These are phyloP conservation scores for Suillus weaverae DNA, from an alignment of 768 basidiomycete genomes.

Conservation along the genomic window DNA sequence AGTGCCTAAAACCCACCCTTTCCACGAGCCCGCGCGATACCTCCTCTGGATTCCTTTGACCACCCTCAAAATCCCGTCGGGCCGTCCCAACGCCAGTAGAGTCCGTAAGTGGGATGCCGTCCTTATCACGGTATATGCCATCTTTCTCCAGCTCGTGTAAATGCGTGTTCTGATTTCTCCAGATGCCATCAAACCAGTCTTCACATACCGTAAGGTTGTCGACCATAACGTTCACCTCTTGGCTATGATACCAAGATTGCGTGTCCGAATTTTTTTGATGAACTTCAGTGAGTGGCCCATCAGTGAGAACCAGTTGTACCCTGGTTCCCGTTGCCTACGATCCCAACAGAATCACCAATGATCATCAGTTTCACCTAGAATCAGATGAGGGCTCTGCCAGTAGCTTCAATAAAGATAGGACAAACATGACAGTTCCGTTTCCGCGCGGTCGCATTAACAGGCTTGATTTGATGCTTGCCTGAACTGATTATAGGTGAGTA, in stretches of 20 bases:
- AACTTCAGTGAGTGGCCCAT: neutral
- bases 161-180: slow-evolving; percentile 56
- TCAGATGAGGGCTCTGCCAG: neutral
- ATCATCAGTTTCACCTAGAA: slow-evolving; percentile 60
- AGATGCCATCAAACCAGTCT: slow-evolving; percentile 57
- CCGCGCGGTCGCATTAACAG: slow-evolving; percentile 64
- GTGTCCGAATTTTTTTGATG: slow-evolving; percentile 40
- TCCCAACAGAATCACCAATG: slow-evolving; percentile 63
- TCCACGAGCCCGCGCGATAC: slow-evolving; percentile 43
- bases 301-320: slow-evolving; percentile 29
- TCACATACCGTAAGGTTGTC: slow-evolving; percentile 51
- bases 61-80: slow-evolving; percentile 33
- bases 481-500: neutral
- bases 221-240: slow-evolving; percentile 68
- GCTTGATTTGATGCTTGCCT: slow-evolving; percentile 63
- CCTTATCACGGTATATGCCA: slow-evolving; percentile 56
- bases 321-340: slow-evolving; percentile 72
- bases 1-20: slow-evolving; percentile 37
- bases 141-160: slow-evolving; percentile 47
- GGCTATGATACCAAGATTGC: slow-evolving; percentile 72
- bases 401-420: slow-evolving; percentile 3
- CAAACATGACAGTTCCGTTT: slow-evolving; percentile 68
- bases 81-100: slow-evolving; percentile 36
- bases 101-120: slow-evolving; percentile 41
- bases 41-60: slow-evolving; percentile 44